phyloP scores from a whole-genome alignment of 2,329 filamentous ascomycete species.

The Fusarium papillatum region DNA sequence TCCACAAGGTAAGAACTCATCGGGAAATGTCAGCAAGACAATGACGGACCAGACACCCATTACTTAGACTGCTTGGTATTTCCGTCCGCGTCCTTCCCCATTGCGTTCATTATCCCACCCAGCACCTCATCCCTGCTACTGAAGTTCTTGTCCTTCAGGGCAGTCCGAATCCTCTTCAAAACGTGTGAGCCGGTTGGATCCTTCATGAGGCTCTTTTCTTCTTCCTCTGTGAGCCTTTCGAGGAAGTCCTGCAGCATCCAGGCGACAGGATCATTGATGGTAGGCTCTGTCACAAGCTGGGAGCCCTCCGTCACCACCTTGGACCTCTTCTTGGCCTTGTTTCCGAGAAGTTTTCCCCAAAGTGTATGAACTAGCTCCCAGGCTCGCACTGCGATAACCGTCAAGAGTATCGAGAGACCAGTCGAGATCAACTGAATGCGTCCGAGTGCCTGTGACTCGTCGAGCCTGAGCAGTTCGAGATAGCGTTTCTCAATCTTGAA shows the following conservation, averaged over 20 bases:
- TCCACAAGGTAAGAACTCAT: background rate
- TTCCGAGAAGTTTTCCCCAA: background rate
- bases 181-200: background rate
- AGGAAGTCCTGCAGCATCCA: background rate
- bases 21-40: background rate
- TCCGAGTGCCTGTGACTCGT: background rate
- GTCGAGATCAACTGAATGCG: background rate
- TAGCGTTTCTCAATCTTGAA: conserved; percentile 3
- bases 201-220: background rate
- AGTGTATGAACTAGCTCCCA: background rate
- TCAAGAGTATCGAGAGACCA: background rate
- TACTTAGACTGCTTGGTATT: background rate
- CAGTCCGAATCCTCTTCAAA: background rate
- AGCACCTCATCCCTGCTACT: background rate
- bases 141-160: background rate
- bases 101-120: background rate
- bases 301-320: background rate
- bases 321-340: background rate
- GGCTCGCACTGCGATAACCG: background rate
- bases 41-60: background rate
- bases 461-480: background rate
- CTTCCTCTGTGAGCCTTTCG: background rate
- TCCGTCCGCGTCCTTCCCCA: background rate
- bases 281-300: background rate
- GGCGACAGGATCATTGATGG: background rate